Evolutionary conservation across 352 stramenopile genomes (phyloP), one percentile per base, ranked within the genome.

Genomic region (Phytophthora sojae): DNA sequence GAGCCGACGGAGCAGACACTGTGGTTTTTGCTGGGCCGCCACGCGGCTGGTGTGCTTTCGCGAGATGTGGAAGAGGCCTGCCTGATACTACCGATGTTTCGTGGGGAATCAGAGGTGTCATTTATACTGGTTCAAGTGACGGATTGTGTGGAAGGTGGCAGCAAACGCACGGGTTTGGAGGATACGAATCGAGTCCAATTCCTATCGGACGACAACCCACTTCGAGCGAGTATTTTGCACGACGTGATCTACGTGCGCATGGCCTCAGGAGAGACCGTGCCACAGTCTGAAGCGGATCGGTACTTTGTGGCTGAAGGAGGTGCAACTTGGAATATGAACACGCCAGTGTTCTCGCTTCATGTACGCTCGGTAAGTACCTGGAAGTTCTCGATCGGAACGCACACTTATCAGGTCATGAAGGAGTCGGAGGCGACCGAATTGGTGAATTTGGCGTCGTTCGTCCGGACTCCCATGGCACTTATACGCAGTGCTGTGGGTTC

Each of bases 1-100:
- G 30, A 75, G 32, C 76, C 67, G 6, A 49, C 25, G 9, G 47
- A 77, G 23, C 47, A 64, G 2, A 64, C 42, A 15, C 12, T 81
- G 12, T 81, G 72, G 73, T 63, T 63, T 52, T 72, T 83, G 53
- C 69, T 81, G n/a, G 57, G 51, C 3, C 69, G 7, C 64, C 69
- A 12, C 51, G 69, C 69, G 0, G 76, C 69, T 1, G 59, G 69
- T 50, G 26, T 75, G 14, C 64, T 74, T 9, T 61, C 56, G 1
- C 50, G 57, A 2, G 58, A 61, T 51, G 57, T 67, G 14, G 37
- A 45, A 45, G 37, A n/a, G 15, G 11, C 12, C 12, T 45, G 15
- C 14, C 37, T n/a, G 4, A 7, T 45, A 8, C 4, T 45, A 6
- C 12, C 37, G 15, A 45, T 45, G 12, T 45, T 45, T n/a, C 37